phyloP scores from a whole-genome alignment of 257 asterid species.

The Linaria vulgaris region DNA sequence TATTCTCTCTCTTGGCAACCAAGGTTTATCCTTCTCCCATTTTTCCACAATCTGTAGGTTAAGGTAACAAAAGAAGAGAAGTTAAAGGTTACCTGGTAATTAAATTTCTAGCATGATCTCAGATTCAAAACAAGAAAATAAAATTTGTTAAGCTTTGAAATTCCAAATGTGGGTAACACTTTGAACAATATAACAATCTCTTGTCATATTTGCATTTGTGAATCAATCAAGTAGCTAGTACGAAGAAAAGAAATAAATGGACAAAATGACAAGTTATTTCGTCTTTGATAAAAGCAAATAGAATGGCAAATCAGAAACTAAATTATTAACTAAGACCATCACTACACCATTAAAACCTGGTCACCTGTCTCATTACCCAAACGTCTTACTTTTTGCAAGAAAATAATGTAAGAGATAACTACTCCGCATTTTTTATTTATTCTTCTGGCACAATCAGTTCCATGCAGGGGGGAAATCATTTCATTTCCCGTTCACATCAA shows the following conservation, averaged over 20 bases:
- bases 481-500: conserved; percentile 8
- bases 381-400: neutral
- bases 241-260: neutral
- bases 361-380: neutral
- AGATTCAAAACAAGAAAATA: conserved; percentile 5
- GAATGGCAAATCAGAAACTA: neutral
- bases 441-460: neutral
- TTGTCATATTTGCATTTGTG: too few relatives aligned
- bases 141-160: neutral
- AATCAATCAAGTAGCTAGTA: neutral
- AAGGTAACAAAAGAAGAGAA: conserved; percentile 20
- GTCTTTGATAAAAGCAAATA: neutral
- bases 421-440: neutral
- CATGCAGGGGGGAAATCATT: conserved; percentile 2
- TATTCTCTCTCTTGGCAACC: conserved; percentile 84
- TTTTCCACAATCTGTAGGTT: conserved; percentile 58
- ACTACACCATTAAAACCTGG: neutral
- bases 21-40: conserved; percentile 83
- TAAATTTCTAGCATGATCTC: conserved; percentile 13
- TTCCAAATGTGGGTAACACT: neutral
- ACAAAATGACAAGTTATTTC: neutral
- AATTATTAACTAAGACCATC: neutral
- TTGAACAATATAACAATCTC: neutral
- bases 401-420: neutral
- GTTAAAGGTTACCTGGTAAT: conserved; percentile 23